Base-by-base conservation (phyloP, 2,329 filamentous ascomycete species). In the Talaromyces sp. region DNA sequence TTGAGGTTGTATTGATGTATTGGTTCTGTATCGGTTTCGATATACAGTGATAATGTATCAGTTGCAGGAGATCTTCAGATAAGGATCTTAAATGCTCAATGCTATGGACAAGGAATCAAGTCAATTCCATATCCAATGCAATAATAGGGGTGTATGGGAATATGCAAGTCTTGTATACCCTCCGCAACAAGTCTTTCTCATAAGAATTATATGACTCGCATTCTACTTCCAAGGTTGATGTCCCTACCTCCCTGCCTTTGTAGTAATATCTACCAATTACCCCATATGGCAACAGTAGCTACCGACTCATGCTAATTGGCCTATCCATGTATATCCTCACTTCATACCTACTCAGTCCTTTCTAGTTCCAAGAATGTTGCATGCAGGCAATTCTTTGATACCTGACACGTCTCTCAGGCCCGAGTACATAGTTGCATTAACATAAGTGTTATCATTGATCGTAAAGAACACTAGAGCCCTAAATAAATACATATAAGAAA, bases 361-460 rank as follows among this genome's bases (percentile, higher is more conserved):
- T 34, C 49, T 34, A 54, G 27, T 31, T n/a, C n/a, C n/a, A n/a
- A n/a, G n/a, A n/a, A n/a, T n/a, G n/a, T n/a, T 10, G 49, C 17
- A 38, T 56, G 53, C 53, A 56, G 53, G n/a, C n/a, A 31, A n/a
- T 53, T 31, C 29, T 36, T 56, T 56, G 51, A 53, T 29, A 31
- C 49, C 27, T 31, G 49, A 34, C 53, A 56, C 31, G 31, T 38
- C n/a, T 34, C n/a, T 5, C 17, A 38, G 6, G 19, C 11, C 11
- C 11, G 19, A 56, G 31, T 56, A 19, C 5, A 6, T 40, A 19
- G n/a, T 36, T 36, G 31, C 29, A 38, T 56, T 36, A 51, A n/a
- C 15, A 36, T 36, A 22, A 8, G 47, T 36, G 19, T 22, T 56
- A 25, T 56, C 53, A 36, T 56, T 56, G 38, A 25, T 36, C 53